Base-by-base conservation (phyloP, 1,284 basidiomycete species). In the Melampsora americana region DNA sequence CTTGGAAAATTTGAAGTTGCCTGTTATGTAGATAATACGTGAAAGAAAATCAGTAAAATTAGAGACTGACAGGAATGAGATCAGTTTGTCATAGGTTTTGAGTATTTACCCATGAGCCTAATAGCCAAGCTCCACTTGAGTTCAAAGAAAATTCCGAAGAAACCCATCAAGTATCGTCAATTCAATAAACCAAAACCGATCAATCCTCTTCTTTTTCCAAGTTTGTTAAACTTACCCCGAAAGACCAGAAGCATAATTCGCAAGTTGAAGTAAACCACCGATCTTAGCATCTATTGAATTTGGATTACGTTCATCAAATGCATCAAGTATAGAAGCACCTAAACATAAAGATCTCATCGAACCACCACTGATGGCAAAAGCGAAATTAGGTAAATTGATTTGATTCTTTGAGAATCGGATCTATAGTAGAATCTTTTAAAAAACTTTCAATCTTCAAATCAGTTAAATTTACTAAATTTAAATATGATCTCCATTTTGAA, bases 1-100 rank as follows among this genome's bases (percentile, higher is more conserved):
- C 64, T 62, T 7, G 72, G 72, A 39, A 74, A 74, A 26, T 74
- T 74, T 0, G 64, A 74, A 7, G 72, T 74, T n/a, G 72, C 64
- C 72, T 74, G 39, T 53, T 9, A 12, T 26, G 35, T 18, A 32
- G 60, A 65, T 32, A 23, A 35, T 18, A 30, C 7, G 32, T 30
- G 35, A 50, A 65, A 32, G 20, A 50, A 48, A 30, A 71, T 30
- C 32, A 42, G 28, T n/a, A 32, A 20, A 18, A 26, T 30, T 7
- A 64, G 20, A 39, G 61, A 64, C 12, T 12, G 9, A 26, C 12
- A 35, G 32, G 30, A 64, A 18, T 42, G 26, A 50, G 7, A 28
- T 20, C 53, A 30, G 26, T 26, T 46, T 9, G 5, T 26, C 20
- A 65, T 9, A 11, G 11, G 20, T 6, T 39, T 23, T 26, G 3